Evolutionary conservation across 1,284 basidiomycete genomes (phyloP).

Genomic region (Heterobasidion irregulare): DNA sequence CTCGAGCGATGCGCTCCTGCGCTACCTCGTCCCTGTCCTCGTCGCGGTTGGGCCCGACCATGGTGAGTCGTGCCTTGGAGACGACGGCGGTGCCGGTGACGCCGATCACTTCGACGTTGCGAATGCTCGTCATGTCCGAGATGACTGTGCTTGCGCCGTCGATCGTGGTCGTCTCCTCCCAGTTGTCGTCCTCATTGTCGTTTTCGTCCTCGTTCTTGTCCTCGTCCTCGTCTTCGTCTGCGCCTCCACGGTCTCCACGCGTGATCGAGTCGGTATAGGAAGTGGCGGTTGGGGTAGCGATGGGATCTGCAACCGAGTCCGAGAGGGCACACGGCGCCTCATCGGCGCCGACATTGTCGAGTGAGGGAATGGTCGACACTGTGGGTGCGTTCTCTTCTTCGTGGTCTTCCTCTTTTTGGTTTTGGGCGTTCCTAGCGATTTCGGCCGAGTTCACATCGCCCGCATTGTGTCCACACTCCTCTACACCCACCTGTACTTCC

Average conservation of each 20-base stretch:
- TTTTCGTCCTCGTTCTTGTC: too few species aligned
- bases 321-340: too few species aligned
- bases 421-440: too few species aligned
- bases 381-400: too few species aligned
- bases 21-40: not conserved
- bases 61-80: constrained; percentile 21
- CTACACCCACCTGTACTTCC: not conserved
- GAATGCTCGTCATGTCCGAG: constrained; percentile 4
- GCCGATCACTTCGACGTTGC: constrained; percentile 20
- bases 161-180: constrained; percentile 10
- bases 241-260: not conserved
- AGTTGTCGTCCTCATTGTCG: constrained; percentile 12
- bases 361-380: too few species aligned
- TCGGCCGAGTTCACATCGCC: too few species aligned
- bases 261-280: not conserved
- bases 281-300: too few species aligned
- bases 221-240: too few species aligned
- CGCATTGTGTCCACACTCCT: not conserved
- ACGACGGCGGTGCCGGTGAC: constrained; percentile 25
- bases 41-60: constrained; percentile 5
- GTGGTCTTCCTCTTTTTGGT: too few species aligned
- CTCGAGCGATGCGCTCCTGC: constrained; percentile 10
- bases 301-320: too few species aligned
- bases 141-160: constrained; percentile 12
- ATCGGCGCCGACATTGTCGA: too few species aligned